Conservation (phyloP, 2,329 filamentous ascomycete genomes). For the Pseudogymnoascus sp. region DNA sequence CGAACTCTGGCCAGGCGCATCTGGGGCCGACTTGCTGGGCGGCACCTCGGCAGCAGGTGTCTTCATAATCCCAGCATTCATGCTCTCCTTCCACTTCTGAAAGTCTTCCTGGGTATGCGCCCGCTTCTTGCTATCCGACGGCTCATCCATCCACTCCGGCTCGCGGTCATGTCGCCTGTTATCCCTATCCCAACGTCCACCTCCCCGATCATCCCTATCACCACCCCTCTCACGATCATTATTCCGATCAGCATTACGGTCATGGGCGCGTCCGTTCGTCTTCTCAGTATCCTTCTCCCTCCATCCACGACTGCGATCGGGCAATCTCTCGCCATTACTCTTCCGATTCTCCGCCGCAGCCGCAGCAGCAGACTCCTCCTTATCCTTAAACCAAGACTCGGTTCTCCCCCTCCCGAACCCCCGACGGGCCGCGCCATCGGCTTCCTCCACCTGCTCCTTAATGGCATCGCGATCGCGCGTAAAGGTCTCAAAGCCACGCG, state of each 20-base stretch:
- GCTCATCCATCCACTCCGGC: constrained; percentile 83
- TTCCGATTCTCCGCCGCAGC: constrained; percentile 26
- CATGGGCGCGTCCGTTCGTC: constrained; percentile 14
- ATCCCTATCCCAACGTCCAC: constrained; percentile 46
- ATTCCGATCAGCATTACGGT: constrained; percentile 7
- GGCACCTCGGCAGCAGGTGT: constrained; percentile 30
- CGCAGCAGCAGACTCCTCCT: constrained; percentile 26
- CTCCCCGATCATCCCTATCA: constrained; percentile 12
- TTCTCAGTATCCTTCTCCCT: constrained; percentile 36
- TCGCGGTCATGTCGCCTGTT: constrained; percentile 64
- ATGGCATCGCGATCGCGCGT: constrained; percentile 43
- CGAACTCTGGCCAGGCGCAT: constrained; percentile 33
- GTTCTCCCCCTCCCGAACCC: constrained; percentile 57
- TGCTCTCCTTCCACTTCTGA: constrained; percentile 86
- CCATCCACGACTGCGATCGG: constrained; percentile 29
- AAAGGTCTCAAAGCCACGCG: constrained; percentile 45
- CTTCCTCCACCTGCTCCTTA: constrained; percentile 42
- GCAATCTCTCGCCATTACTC: constrained; percentile 27
- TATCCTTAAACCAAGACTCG: constrained; percentile 69
- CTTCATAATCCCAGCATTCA: constrained; percentile 38
- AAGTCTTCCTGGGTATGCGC: constrained; percentile 84
- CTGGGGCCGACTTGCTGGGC: constrained; percentile 26
- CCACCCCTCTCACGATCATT: constrained; percentile 18
- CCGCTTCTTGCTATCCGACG: constrained; percentile 53
- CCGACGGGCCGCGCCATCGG: constrained; percentile 51